These are phyloP conservation scores for Colletotrichum sp. DNA, from an alignment of 2,329 filamentous ascomycete species.

Conservation along the genomic window DNA sequence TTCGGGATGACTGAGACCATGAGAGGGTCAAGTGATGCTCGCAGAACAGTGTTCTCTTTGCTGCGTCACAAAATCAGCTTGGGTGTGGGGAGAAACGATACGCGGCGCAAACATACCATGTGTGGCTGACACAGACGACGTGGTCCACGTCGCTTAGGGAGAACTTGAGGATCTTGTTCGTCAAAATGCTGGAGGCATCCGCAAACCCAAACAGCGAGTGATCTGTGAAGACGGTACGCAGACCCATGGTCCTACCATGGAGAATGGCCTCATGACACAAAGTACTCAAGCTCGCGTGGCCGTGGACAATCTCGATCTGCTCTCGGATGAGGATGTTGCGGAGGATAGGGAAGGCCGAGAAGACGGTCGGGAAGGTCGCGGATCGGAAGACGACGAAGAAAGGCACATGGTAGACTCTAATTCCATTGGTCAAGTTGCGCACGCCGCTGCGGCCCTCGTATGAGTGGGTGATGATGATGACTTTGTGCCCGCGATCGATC, in stretches of 20 bases:
- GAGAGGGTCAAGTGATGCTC: conserved; percentile 90
- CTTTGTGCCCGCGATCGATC: conserved; percentile 96
- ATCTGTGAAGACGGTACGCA: conserved; percentile 95
- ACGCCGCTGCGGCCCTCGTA: conserved; percentile 91
- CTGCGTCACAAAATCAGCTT: conserved; percentile 47
- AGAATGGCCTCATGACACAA: conserved; percentile 94
- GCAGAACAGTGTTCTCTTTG: conserved; percentile 96
- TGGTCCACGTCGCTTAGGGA: conserved; percentile 96
- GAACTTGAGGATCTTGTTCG: conserved; percentile 97
- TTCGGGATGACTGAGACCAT: conserved; percentile 99
- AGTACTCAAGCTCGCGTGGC: conserved; percentile 92
- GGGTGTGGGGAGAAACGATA: fast-evolving
- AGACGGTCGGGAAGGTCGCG: conserved; percentile 93
- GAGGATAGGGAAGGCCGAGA: conserved; percentile 98
- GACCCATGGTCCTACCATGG: conserved; percentile 93
- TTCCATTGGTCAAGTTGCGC: conserved; percentile 93
- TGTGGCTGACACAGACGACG: conserved; percentile 98
- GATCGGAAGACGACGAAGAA: conserved; percentile 96
- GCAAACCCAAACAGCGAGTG: conserved; percentile 98
- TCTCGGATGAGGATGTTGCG: conserved; percentile 95
- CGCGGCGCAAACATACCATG: conserved; percentile 66
- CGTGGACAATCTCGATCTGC: conserved; percentile 95
- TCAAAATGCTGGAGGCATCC: conserved; percentile 92
- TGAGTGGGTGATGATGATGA: conserved; percentile 95
- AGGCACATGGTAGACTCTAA: conserved; percentile 98